Conservation (phyloP, 2,329 filamentous ascomycete genomes). For the Leptographium wingfieldii region DNA sequence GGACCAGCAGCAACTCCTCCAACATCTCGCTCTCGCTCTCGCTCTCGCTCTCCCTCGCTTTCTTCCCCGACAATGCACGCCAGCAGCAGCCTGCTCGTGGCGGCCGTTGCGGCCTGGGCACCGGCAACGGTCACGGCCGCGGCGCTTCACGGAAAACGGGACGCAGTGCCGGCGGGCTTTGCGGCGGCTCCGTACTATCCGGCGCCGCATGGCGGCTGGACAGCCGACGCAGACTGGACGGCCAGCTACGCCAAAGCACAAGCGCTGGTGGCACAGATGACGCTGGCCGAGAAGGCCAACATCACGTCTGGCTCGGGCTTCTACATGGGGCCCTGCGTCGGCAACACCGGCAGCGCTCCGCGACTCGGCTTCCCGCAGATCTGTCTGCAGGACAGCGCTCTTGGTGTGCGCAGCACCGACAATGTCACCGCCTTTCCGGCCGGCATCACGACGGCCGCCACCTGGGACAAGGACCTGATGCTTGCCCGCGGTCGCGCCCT, state of each 20-base stretch:
- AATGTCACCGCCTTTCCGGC: conserved; percentile 66
- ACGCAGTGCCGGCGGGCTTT: conserved; percentile 21
- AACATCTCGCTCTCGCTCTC: too few species aligned
- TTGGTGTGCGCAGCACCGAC: conserved; percentile 61
- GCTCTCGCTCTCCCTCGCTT: neutral
- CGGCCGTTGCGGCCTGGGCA: neutral
- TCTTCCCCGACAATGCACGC: neutral
- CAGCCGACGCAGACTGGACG: conserved; percentile 42
- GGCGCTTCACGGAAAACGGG: conserved; percentile 10
- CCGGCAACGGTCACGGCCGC: conserved; percentile 5
- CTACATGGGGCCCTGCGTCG: conserved; percentile 63
- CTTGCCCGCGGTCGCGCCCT: conserved; percentile 55
- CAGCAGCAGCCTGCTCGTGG: neutral
- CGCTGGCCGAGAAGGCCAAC: conserved; percentile 68
- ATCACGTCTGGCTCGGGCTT: conserved; percentile 59
- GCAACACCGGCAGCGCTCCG: conserved; percentile 60
- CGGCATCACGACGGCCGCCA: conserved; percentile 65
- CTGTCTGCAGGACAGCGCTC: conserved; percentile 58
- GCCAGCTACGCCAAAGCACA: conserved; percentile 59
- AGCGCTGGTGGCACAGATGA: conserved; percentile 59
- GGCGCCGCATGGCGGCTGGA: conserved; percentile 59
- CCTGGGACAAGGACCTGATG: conserved; percentile 61
- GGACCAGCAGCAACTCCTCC: too few species aligned
- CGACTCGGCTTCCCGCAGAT: conserved; percentile 61
- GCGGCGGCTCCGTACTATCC: conserved; percentile 56